Evolutionary conservation across 805 yeast genomes (phyloP), one percentile per base, ranked within the genome.

Genomic region (Yarrowia sp.): DNA sequence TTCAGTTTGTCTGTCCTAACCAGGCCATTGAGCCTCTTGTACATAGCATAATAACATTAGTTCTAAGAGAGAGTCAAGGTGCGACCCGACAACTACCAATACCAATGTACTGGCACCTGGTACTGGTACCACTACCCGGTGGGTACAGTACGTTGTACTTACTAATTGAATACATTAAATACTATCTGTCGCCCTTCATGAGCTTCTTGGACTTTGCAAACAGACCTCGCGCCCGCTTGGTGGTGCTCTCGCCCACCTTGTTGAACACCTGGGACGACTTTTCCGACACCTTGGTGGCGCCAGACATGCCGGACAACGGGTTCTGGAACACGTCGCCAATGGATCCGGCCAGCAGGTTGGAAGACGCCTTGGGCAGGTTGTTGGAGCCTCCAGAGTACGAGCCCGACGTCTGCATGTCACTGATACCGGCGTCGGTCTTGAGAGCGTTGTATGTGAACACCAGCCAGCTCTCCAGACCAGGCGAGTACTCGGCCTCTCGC

Each of bases 401-500:
- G 40, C 66, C 67, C 30, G 71, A 59, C 51, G 72, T 67, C 59
- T 70, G 71, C 26, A 58, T 41, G 41, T 43, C 63, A 17, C 32
- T 35, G 28, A 61, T 48, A 7, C 56, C 56, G 14, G 56, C 44
- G 12, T 44, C 54, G 6, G 54, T 46, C 46, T 61, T 48, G 21
- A 61, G 36, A 2, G 64, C 64, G 24, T 61, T 48, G 46, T 61
- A 61, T 1, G 64, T 61, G 56, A 61, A 46, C n/a, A 64, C 49
- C 11, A 71, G 71, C 78, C 78, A 76, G 16, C 72, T 70, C 33
- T 68, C 69, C 24, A 76, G 69, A 11, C 77, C 77, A 0, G 78
- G 68, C 0, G 70, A 66, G 66, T 73, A 75, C 54, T 72, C 76
- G 14, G 68, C 68, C 66, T 76, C 78, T 8, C 72, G 68, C n/a